Conservation (phyloP, 2,329 filamentous ascomycete genomes). For the Colletotrichum theobromicola region DNA sequence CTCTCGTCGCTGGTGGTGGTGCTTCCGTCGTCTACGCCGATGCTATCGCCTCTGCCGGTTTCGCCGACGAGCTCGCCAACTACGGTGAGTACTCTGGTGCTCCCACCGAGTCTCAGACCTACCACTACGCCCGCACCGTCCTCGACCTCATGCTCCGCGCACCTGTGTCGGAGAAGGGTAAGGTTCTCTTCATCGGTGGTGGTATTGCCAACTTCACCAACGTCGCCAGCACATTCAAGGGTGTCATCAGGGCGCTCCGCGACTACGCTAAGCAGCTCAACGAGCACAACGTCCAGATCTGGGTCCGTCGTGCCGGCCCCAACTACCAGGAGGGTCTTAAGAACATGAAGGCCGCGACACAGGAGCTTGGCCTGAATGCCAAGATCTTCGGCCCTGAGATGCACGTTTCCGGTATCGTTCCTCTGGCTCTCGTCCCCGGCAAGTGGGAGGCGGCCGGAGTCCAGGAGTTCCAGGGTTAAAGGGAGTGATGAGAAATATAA, state of each 20-base stretch:
- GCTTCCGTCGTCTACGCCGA: conserved; percentile 99
- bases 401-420: conserved; percentile 97
- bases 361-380: conserved; percentile 83
- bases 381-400: conserved; percentile 78
- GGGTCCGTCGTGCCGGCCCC: conserved; percentile 87
- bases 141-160: conserved; percentile 97
- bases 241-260: conserved; percentile 94
- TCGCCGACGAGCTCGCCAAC: conserved; percentile 96
- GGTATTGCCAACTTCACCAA: conserved; percentile 99
- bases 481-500: conserved; percentile 11
- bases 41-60: conserved; percentile 95
- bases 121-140: conserved; percentile 97
- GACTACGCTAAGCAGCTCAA: conserved; percentile 85
- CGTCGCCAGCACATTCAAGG: conserved; percentile 99
- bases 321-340: conserved; percentile 99
- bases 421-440: conserved; percentile 78
- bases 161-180: conserved; percentile 84
- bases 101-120: conserved; percentile 97
- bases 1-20: conserved; percentile 97
- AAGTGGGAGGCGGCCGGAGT: conserved; percentile 66
- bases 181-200: conserved; percentile 99
- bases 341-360: conserved; percentile 97
- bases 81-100: conserved; percentile 99
- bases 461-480: conserved; percentile 65
- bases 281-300: conserved; percentile 98